A percentile compares a stretch with the other conserved stretches of the same genome.
These are phyloP conservation scores for Sordariomycetes sp. DNA, from an alignment of 2,329 filamentous ascomycete genomes.

Conservation along the genomic window DNA sequence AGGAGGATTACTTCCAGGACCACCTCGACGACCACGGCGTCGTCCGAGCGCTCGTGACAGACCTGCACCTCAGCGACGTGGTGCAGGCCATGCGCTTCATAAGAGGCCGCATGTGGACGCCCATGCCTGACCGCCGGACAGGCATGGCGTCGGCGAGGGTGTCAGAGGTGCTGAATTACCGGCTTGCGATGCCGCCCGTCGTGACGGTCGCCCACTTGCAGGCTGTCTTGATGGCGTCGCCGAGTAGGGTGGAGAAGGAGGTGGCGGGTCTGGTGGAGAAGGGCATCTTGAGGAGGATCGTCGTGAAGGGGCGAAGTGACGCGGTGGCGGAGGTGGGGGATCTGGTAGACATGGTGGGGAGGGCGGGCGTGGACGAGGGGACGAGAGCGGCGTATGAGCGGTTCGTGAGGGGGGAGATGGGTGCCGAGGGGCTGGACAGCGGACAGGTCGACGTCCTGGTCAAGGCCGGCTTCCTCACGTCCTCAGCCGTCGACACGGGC, in stretches of 20 bases:
- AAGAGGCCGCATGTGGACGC: conserved; percentile 47
- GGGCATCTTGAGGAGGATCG: conserved; percentile 46
- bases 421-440: conserved; percentile 25
- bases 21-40: conserved; percentile 46
- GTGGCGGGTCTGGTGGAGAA: conserved; percentile 43
- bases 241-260: conserved; percentile 55
- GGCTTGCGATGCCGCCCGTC: conserved; percentile 45
- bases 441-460: conserved; percentile 45
- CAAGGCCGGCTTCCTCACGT: conserved; percentile 53
- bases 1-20: conserved; percentile 19
- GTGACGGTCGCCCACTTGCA: conserved; percentile 55
- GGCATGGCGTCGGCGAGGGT: conserved; percentile 53
- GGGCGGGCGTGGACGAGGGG: conserved; percentile 19
- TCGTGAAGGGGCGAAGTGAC: conserved; percentile 49
- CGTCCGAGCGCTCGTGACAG: conserved; percentile 36
- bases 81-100: conserved; percentile 53
- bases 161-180: conserved; percentile 49
- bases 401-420: conserved; percentile 33
- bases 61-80: conserved; percentile 45
- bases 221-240: conserved; percentile 40
- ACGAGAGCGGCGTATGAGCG: conserved; percentile 36
- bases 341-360: conserved; percentile 33
- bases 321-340: conserved; percentile 45
- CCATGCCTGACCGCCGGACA: conserved; percentile 39
- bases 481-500: conserved; percentile 10